phyloP scores from a whole-genome alignment of 2,329 filamentous ascomycete genomes.

The Alternaria triticina region DNA sequence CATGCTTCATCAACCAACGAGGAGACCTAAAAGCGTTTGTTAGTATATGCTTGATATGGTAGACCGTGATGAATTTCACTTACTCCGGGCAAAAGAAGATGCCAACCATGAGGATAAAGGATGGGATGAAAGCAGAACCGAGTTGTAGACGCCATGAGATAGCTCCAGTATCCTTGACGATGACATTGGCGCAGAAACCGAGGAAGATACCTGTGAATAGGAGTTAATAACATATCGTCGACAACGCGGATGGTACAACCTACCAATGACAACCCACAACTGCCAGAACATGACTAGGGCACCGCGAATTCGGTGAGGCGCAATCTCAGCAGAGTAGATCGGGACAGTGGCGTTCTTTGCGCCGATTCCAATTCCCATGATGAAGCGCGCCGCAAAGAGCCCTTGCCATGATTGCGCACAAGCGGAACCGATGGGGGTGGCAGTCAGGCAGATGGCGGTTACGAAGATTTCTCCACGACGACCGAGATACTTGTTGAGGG shows the following conservation, averaged over 20 bases:
- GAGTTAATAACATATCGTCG: constrained; percentile 14
- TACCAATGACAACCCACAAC: constrained; percentile 47
- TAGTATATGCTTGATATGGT: background rate
- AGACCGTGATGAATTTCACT: background rate
- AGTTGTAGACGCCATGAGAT: constrained; percentile 48
- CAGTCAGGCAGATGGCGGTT: constrained; percentile 44
- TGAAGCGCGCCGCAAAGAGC: constrained; percentile 43
- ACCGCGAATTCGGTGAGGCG: constrained; percentile 43
- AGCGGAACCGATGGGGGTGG: constrained; percentile 46
- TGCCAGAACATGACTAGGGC: constrained; percentile 51
- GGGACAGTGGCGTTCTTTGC: constrained; percentile 44
- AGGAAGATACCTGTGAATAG: constrained; percentile 47
- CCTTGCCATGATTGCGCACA: constrained; percentile 48
- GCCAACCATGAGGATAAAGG: constrained; percentile 43
- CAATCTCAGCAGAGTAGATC: constrained; percentile 46
- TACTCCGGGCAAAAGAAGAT: constrained; percentile 49
- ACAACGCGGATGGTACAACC: constrained; percentile 5
- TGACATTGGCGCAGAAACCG: constrained; percentile 58
- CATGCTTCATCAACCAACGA: constrained; percentile 50
- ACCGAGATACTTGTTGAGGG: constrained; percentile 48
- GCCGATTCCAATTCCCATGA: constrained; percentile 46
- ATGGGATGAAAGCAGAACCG: constrained; percentile 49
- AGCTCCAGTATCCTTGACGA: constrained; percentile 49
- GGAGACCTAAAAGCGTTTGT: constrained; percentile 31
- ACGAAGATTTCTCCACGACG: constrained; percentile 48